phyloP scores from a whole-genome alignment of 73 alveolate species.

The Vitrella brassicaformis region DNA sequence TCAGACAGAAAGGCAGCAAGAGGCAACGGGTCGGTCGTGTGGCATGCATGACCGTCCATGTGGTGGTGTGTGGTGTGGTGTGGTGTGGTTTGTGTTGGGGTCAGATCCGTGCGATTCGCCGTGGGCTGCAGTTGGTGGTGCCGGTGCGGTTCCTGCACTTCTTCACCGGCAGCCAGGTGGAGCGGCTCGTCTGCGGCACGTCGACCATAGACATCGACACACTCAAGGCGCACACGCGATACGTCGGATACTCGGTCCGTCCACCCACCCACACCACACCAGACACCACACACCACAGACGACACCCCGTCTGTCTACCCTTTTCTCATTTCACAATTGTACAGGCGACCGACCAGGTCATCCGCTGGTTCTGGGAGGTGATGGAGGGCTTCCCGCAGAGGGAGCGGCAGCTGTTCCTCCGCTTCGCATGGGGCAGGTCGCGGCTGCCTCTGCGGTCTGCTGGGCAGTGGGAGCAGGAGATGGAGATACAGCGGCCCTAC shows the following conservation, averaged over 20 bases:
- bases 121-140: constrained; percentile 60
- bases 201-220: constrained; percentile 58
- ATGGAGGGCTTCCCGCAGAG: constrained; percentile 50
- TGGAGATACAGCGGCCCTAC: constrained; percentile 19
- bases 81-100: no score
- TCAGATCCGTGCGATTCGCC: no score
- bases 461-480: constrained; percentile 48
- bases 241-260: constrained; percentile 48
- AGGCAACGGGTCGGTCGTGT: no score
- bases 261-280: no score
- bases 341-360: constrained; percentile 47
- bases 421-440: constrained; percentile 83
- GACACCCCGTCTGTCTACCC: no score
- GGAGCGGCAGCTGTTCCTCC: constrained; percentile 64
- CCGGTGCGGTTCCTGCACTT: constrained; percentile 52
- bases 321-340: no score
- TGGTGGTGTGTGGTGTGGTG: no score
- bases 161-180: constrained; percentile 66
- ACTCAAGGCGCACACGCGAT: constrained; percentile 65
- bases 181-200: constrained; percentile 74
- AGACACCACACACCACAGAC: no score
- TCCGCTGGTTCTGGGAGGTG: constrained; percentile 64
- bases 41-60: no score
- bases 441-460: constrained; percentile 53
- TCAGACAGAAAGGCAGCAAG: no score